These are phyloP conservation scores for Meredithiella fracta DNA, from an alignment of 2,329 filamentous ascomycete genomes.

Conservation along the genomic window DNA sequence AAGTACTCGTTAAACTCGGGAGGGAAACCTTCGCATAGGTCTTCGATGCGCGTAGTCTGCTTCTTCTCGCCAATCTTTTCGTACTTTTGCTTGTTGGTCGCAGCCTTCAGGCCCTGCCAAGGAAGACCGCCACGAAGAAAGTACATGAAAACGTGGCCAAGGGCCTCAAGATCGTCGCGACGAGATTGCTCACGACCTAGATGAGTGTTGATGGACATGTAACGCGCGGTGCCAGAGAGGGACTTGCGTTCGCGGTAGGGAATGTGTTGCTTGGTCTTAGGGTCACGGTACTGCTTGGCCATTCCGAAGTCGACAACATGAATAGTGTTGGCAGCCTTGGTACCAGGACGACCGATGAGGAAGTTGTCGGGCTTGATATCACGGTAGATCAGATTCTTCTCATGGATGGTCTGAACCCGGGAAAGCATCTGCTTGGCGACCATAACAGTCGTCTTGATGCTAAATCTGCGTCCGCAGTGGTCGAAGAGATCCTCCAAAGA, in stretches of 20 bases:
- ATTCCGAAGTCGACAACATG: slow-evolving; percentile 98
- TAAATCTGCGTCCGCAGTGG: slow-evolving; percentile 87
- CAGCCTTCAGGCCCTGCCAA: slow-evolving; percentile 58
- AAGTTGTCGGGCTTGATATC: slow-evolving; percentile 99
- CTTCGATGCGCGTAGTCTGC: slow-evolving; percentile 92
- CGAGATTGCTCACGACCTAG: slow-evolving; percentile 89
- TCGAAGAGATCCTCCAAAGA: slow-evolving; percentile 95
- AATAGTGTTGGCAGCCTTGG: slow-evolving; percentile 93
- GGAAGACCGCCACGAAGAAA: slow-evolving; percentile 55
- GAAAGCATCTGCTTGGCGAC: slow-evolving; percentile 98
- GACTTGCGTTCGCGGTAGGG: slow-evolving; percentile 95
- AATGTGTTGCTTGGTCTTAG: slow-evolving; percentile 98
- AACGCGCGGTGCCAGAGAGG: slow-evolving; percentile 85
- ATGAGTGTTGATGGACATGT: slow-evolving; percentile 99
- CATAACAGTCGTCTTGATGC: slow-evolving; percentile 97
- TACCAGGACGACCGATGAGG: slow-evolving; percentile 78
- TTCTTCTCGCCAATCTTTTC: slow-evolving; percentile 99
- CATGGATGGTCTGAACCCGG: slow-evolving; percentile 82
- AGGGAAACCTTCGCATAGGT: slow-evolving; percentile 88
- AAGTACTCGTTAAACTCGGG: slow-evolving; percentile 97
- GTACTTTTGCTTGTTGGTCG: slow-evolving; percentile 88
- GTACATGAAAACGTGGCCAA: slow-evolving; percentile 61
- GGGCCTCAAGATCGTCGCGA: slow-evolving; percentile 84
- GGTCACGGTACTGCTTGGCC: slow-evolving; percentile 98
- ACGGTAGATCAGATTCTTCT: slow-evolving; percentile 97